A percentile compares a stretch with the other conserved stretches of the same genome.
Evolutionary conservation across 305 asterid genomes (phyloP).

Genomic region (Fraxinus sp.): DNA sequence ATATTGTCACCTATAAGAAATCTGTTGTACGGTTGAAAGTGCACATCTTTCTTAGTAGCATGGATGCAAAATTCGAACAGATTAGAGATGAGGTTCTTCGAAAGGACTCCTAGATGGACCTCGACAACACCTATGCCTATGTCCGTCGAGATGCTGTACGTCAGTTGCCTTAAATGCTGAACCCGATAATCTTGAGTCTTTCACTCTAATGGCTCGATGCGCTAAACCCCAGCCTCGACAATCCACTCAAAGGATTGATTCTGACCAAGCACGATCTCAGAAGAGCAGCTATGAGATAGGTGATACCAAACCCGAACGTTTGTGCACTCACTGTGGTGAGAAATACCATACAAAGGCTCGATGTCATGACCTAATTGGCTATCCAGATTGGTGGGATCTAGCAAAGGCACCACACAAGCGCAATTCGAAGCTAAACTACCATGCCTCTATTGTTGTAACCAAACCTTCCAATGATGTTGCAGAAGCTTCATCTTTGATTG

Average conservation of each 20-base stretch:
- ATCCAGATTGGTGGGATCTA: too few species aligned
- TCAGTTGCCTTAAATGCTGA: not conserved
- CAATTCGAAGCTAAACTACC: too few species aligned
- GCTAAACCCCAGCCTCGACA: not conserved
- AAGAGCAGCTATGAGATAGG: not conserved
- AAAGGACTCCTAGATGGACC: not conserved
- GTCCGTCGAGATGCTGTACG: not conserved
- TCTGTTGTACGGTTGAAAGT: not conserved
- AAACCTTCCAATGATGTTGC: too few species aligned
- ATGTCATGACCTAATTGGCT: too few species aligned
- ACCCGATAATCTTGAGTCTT: not conserved
- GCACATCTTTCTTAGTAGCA: constrained; percentile 14
- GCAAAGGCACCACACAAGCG: too few species aligned
- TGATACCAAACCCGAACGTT: not conserved
- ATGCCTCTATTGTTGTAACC: too few species aligned
- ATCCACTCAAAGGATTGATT: not conserved
- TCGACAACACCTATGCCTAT: not conserved
- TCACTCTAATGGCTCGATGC: not conserved
- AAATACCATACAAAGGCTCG: too few species aligned
- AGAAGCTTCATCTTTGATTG: too few species aligned
- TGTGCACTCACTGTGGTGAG: too few species aligned
- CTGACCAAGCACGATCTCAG: not conserved
- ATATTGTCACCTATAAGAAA: not conserved
- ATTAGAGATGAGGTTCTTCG: constrained; percentile 1
- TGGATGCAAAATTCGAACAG: constrained; percentile 11